These are phyloP conservation scores for Coffea eugenioides DNA, from an alignment of 257 asterid species.

Conservation along the genomic window DNA sequence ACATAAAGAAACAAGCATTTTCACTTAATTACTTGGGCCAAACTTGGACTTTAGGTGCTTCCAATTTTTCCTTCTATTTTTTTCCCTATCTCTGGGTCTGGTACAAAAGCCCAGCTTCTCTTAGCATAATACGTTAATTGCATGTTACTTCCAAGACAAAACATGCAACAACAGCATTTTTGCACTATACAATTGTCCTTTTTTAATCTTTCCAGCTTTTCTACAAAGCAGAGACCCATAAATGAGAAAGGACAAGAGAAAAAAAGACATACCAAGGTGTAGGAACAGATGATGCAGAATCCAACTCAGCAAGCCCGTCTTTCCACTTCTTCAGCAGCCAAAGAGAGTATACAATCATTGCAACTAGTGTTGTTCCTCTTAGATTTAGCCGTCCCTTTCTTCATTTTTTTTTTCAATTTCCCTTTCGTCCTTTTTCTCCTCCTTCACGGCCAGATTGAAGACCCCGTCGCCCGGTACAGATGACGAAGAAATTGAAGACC, in stretches of 20 bases:
- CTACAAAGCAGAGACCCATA: not conserved
- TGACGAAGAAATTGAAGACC: no score
- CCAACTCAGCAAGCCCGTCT: not conserved
- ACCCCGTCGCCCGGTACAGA: no score
- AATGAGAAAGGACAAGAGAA: not conserved
- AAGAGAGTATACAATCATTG: conserved; percentile 17
- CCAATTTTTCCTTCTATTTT: no score
- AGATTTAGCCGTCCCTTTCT: no score
- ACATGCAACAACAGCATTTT: not conserved
- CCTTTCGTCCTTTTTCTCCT: no score
- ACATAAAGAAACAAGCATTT: no score
- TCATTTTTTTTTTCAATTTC: no score
- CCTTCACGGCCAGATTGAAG: no score
- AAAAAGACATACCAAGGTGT: conserved; percentile 6
- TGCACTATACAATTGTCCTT: not conserved
- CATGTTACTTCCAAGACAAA: not conserved
- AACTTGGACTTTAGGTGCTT: no score
- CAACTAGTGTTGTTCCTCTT: not conserved
- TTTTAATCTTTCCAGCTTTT: not conserved
- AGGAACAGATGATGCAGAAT: conserved; percentile 2
- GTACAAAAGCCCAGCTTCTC: no score
- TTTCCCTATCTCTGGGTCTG: no score
- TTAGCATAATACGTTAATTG: not conserved
- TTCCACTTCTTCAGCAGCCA: conserved; percentile 17
- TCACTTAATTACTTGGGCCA: no score